These are phyloP conservation scores for Lagenidium giganteum DNA, from an alignment of 352 stramenopile genomes.

Conservation along the genomic window DNA sequence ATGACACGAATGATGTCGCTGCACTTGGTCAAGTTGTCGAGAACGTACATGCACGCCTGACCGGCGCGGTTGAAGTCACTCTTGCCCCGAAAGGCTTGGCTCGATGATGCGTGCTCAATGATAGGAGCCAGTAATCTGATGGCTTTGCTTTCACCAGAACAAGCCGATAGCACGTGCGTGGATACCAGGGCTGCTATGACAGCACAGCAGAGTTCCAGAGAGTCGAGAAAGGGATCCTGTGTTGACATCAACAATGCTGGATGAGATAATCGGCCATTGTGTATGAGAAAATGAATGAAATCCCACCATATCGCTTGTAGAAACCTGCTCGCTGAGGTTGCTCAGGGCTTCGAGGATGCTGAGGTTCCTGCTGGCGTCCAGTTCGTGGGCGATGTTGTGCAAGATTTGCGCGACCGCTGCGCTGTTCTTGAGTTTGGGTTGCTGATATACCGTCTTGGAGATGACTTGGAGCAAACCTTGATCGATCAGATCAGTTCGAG, in stretches of 20 bases:
- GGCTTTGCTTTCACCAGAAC: slow-evolving; percentile 7
- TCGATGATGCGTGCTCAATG: too few relatives aligned
- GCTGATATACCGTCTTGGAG: slow-evolving; percentile 7
- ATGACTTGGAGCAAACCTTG: slow-evolving; percentile 2
- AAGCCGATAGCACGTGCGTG: too few relatives aligned
- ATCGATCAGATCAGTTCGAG: background rate
- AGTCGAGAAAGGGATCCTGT: slow-evolving; percentile 27
- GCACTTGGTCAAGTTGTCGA: too few relatives aligned
- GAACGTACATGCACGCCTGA: too few relatives aligned
- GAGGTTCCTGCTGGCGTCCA: slow-evolving; percentile 7
- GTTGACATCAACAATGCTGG: slow-evolving; percentile 2
- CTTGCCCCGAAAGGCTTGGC: too few relatives aligned
- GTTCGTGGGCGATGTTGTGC: background rate
- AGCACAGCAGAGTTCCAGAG: slow-evolving; percentile 29
- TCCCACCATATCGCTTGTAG: slow-evolving; percentile 17
- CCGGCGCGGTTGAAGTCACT: too few relatives aligned
- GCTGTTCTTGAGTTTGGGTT: background rate
- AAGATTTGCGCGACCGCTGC: slow-evolving; percentile 4
- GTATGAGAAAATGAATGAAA: background rate
- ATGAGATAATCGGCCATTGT: background rate
- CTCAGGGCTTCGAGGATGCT: slow-evolving; percentile 12
- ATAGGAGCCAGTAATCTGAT: slow-evolving; percentile 14
- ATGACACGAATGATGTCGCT: too few relatives aligned
- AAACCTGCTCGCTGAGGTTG: too few relatives aligned
- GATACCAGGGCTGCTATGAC: slow-evolving; percentile 26